These are phyloP conservation scores for Penicillium maclennaniae DNA, from an alignment of 495 filamentous ascomycete genomes.

Conservation along the genomic window DNA sequence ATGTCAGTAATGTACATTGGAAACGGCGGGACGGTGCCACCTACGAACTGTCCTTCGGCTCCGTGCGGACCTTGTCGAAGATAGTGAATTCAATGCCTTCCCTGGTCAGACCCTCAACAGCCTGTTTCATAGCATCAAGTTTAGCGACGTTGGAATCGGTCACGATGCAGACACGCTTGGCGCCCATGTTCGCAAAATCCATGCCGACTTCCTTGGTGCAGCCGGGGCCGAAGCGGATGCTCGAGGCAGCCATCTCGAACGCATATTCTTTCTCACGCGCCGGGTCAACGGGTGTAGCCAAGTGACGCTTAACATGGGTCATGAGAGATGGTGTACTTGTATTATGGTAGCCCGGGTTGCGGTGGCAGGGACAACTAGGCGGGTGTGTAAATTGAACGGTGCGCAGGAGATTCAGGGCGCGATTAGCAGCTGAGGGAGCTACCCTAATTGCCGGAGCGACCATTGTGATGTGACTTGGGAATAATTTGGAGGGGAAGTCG, in stretches of 20 bases:
- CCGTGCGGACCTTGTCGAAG: constrained; percentile 71
- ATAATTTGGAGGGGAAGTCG: background rate
- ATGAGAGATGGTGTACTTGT: constrained; percentile 53
- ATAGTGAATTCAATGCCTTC: constrained; percentile 79
- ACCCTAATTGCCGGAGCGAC: constrained; percentile 57
- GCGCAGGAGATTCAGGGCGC: constrained; percentile 78
- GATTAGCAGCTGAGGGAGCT: constrained; percentile 62
- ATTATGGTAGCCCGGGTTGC: constrained; percentile 72
- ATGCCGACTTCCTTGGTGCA: constrained; percentile 98
- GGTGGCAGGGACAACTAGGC: constrained; percentile 87
- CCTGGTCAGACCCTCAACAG: constrained; percentile 65
- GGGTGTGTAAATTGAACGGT: constrained; percentile 89
- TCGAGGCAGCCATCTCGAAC: constrained; percentile 94
- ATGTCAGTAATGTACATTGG: background rate
- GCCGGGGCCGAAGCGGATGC: constrained; percentile 89
- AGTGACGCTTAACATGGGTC: constrained; percentile 53
- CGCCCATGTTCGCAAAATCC: constrained; percentile 90
- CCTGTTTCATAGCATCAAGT: constrained; percentile 81
- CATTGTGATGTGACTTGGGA: constrained; percentile 17
- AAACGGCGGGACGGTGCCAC: constrained; percentile 21
- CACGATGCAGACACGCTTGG: constrained; percentile 82
- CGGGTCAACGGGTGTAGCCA: constrained; percentile 70
- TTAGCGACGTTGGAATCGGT: constrained; percentile 77
- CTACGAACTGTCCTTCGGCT: constrained; percentile 90
- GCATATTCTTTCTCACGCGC: constrained; percentile 88